Evolutionary conservation across 805 yeast genomes (phyloP).

Genomic region (Starmera caribaea): DNA sequence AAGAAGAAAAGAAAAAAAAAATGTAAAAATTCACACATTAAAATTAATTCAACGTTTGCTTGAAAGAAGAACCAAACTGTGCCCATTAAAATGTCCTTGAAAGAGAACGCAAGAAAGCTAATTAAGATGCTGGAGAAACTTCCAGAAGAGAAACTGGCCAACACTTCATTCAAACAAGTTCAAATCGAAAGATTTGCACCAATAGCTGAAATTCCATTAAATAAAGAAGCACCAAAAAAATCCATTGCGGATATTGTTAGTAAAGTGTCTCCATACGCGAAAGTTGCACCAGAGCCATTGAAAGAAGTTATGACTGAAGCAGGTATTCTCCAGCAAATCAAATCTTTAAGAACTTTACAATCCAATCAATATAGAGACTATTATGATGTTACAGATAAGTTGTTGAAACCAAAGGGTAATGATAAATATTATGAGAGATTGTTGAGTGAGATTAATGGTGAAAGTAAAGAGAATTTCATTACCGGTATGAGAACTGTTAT

Average conservation of each 20-base stretch:
- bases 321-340: slow-evolving; percentile 41
- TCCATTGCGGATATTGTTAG: slow-evolving; percentile 31
- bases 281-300: slow-evolving; percentile 31
- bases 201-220: slow-evolving; percentile 33
- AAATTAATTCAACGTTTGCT: too few species aligned
- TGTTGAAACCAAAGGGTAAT: slow-evolving; percentile 76
- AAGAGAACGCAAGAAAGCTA: slow-evolving; percentile 46
- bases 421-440: slow-evolving; percentile 69
- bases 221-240: slow-evolving; percentile 29
- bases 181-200: slow-evolving; percentile 51
- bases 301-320: slow-evolving; percentile 42
- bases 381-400: slow-evolving; percentile 55
- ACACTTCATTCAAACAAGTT: slow-evolving; percentile 57
- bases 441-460: slow-evolving; percentile 60
- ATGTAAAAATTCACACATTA: too few species aligned
- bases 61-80: neutral
- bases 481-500: slow-evolving; percentile 67
- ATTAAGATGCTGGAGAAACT: slow-evolving; percentile 48
- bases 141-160: slow-evolving; percentile 62
- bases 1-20: too few species aligned
- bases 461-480: slow-evolving; percentile 53
- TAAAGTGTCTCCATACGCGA: slow-evolving; percentile 34
- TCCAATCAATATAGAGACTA: slow-evolving; percentile 54
- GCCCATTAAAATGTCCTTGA: slow-evolving; percentile 24
- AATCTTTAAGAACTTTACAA: slow-evolving; percentile 45